Evolutionary conservation across 495 filamentous ascomycete species (phyloP).

Genomic region (Collariella sp.): DNA sequence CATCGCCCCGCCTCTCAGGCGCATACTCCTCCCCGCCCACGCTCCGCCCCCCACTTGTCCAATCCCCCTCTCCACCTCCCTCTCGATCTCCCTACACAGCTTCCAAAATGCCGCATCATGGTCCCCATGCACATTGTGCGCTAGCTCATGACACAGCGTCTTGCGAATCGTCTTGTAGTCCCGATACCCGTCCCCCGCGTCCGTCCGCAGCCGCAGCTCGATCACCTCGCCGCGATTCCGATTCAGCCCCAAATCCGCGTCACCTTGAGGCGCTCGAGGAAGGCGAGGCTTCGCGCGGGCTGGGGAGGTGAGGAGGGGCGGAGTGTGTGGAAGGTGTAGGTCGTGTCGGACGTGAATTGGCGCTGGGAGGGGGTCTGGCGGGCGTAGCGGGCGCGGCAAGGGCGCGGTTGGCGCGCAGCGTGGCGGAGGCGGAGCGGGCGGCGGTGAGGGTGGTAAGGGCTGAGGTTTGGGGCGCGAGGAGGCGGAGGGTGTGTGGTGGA

Average conservation of each 20-base stretch:
- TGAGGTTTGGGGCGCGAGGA: conserved; percentile 51
- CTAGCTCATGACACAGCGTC: conserved; percentile 90
- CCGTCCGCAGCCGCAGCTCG: conserved; percentile 80
- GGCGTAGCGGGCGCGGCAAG: conserved; percentile 25
- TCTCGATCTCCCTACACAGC: conserved; percentile 74
- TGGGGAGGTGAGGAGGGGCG: conserved; percentile 73
- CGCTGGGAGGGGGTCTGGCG: conserved; percentile 22
- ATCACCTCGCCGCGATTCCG: conserved; percentile 84
- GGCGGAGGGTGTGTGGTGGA: conserved; percentile 50
- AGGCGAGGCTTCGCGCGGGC: conserved; percentile 58
- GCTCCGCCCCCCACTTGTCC: conserved; percentile 54
- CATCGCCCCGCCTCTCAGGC: conserved; percentile 11
- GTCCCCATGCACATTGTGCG: conserved; percentile 77
- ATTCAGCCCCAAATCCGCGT: conserved; percentile 81
- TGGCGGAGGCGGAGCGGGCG: conserved; percentile 31
- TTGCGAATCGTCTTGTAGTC: conserved; percentile 85
- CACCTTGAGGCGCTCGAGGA: conserved; percentile 63
- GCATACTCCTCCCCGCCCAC: conserved; percentile 55
- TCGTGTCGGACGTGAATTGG: conserved; percentile 38
- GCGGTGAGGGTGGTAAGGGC: conserved; percentile 43
- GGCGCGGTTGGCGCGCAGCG: conserved; percentile 8
- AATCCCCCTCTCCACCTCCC: conserved; percentile 77
- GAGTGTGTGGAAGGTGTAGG: conserved; percentile 75
- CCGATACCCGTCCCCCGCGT: conserved; percentile 87
- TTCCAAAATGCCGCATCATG: conserved; percentile 89